Evolutionary conservation across 352 stramenopile species (phyloP), one percentile per base, ranked within the genome.

Genomic region (Saprolegnia parasitica): DNA sequence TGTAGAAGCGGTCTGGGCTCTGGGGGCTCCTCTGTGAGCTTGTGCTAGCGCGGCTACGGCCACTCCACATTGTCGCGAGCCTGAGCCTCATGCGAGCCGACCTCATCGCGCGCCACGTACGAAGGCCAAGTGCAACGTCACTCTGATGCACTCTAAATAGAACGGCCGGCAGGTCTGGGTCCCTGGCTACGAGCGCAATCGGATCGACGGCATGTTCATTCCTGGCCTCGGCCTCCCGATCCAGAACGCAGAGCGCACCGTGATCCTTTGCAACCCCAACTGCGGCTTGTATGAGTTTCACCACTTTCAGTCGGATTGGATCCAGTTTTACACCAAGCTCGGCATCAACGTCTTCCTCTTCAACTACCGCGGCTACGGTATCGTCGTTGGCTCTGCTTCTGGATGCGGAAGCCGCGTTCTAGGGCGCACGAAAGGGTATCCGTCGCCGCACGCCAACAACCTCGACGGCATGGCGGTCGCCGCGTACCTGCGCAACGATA

Each of bases 281-380:
- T 86, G 84, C 23, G 86, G 84, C 0, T 47, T 96, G 26, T 96
- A 96, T 72, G 87, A 96, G 72, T 85, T 93, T 42, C 87, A 96
- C 65, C 87, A 93, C 65, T 76, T 96, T 56, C 87, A 96, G 45
- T 94, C 92, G 82, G 87, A 96, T 61, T 96, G 87, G 87, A 81
- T 93, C 73, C 85, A 88, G 70, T 93, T 96, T 56, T 96, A 96
- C 71, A 93, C 82, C 0, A 81, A 90, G 0, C 60, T 91, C 5
- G 74, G 86, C 39, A 92, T 84, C 56, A 78, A 94, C 58, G 82
- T 96, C 57, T 76, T 94, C 15, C 75, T 96, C 45, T 96, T 86
- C 71, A 96, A 96, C 73, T 96, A 96, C 63, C 86, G 87, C 15
- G 87, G 87, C 11, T 96, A 96, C 70, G 87, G 87, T 18, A n/a